Evolutionary conservation across 78 protist genomes (phyloP).

Genomic region (Dictyostelium discoideum): dicty_2.7 NC_007088.5:673501-674000

Average conservation of each 20-base stretch:
- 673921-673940: neutral
- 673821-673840: neutral
- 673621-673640: slow-evolving; percentile 41
- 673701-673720: slow-evolving; percentile 38
- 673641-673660: slow-evolving; percentile 26
- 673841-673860: neutral
- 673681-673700: slow-evolving; percentile 5
- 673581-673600: slow-evolving; percentile 36
- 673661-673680: slow-evolving; percentile 18
- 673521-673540: slow-evolving; percentile 77
- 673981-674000: neutral
- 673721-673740: slow-evolving; percentile 72
- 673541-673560: slow-evolving; percentile 42
- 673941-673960: neutral
- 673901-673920: neutral
- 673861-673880: neutral
- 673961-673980: neutral
- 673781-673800: neutral
- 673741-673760: slow-evolving; percentile 33
- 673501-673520: slow-evolving; percentile 75
- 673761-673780: neutral
- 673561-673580: slow-evolving; percentile 48
- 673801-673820: neutral
- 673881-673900: neutral
- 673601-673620: neutral